Evolutionary conservation across 2,329 filamentous ascomycete genomes (phyloP).

Genomic region (Acrodontium crateriforme): DNA sequence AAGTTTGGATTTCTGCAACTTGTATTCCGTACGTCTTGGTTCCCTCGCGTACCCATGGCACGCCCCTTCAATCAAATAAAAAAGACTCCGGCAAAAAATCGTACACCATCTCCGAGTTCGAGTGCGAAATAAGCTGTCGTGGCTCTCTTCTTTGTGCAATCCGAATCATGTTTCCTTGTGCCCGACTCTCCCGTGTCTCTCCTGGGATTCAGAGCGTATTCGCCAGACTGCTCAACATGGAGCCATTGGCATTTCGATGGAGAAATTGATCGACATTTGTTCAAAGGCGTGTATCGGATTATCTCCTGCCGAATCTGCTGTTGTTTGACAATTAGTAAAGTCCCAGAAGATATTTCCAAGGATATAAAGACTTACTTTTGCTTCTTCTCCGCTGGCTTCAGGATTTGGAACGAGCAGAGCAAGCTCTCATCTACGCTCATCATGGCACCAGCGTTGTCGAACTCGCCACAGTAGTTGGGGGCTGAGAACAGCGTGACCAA

Average conservation of each 20-base stretch:
- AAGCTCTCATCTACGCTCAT: constrained; percentile 99
- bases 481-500: constrained; percentile 95
- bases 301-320: constrained; percentile 95
- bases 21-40: too few relatives aligned
- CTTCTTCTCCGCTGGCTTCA: constrained; percentile 99
- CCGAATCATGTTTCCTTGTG: too few relatives aligned
- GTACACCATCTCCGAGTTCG: too few relatives aligned
- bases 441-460: constrained; percentile 98
- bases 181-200: too few relatives aligned
- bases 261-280: background rate
- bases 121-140: too few relatives aligned
- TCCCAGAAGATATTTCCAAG: background rate
- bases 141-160: too few relatives aligned
- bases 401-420: constrained; percentile 98
- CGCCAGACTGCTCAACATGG: background rate
- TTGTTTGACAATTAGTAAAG: constrained; percentile 10
- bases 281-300: constrained; percentile 24
- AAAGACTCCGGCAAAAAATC: too few relatives aligned
- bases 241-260: background rate
- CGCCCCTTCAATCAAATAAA: too few relatives aligned
- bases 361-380: constrained; percentile 73
- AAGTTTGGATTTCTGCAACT: too few relatives aligned
- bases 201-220: too few relatives aligned
- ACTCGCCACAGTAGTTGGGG: constrained; percentile 98
- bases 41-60: too few relatives aligned